phyloP scores from a whole-genome alignment of 2,329 filamentous ascomycete genomes.

The Myriosclerotinia scirpicola region DNA sequence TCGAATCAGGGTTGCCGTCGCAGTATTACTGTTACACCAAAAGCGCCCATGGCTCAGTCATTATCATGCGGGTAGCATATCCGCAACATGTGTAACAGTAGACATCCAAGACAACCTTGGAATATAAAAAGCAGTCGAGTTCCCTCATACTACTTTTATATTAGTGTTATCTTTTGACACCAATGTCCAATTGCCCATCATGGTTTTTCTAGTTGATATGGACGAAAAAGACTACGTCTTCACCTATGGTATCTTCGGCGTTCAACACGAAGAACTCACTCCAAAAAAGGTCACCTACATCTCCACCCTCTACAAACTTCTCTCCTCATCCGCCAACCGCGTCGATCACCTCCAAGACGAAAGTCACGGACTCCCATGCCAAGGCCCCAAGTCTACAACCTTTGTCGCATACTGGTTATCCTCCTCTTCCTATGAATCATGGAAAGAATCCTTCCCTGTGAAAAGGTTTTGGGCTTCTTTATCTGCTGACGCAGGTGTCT shows the following conservation, averaged over 20 bases:
- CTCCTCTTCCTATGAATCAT: slow-evolving; percentile 36
- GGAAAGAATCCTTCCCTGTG: slow-evolving; percentile 3
- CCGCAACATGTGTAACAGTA: background rate
- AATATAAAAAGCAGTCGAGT: background rate
- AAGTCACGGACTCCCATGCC: slow-evolving; percentile 22
- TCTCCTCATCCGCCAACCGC: slow-evolving; percentile 27
- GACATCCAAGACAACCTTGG: too few relatives aligned
- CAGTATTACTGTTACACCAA: background rate
- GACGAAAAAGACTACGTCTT: slow-evolving; percentile 24
- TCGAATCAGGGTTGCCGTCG: background rate
- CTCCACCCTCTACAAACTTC: slow-evolving; percentile 22
- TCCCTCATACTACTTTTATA: background rate
- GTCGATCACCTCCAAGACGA: slow-evolving; percentile 26
- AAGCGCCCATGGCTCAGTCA: background rate
- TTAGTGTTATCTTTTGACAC: background rate
- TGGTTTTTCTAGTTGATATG: slow-evolving; percentile 29
- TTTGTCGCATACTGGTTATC: slow-evolving; percentile 29
- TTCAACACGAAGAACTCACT: slow-evolving; percentile 26
- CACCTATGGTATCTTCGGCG: slow-evolving; percentile 27
- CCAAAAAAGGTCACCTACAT: slow-evolving; percentile 22
- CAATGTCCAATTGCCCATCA: slow-evolving; percentile 14
- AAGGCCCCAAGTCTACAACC: slow-evolving; percentile 19
- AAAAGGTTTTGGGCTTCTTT: slow-evolving; percentile 28
- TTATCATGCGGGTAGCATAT: background rate
- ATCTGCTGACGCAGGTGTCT: slow-evolving; percentile 30